Evolutionary conservation across 805 yeast genomes (phyloP).

Genomic region (Hanseniaspora hatyaiensis): DNA sequence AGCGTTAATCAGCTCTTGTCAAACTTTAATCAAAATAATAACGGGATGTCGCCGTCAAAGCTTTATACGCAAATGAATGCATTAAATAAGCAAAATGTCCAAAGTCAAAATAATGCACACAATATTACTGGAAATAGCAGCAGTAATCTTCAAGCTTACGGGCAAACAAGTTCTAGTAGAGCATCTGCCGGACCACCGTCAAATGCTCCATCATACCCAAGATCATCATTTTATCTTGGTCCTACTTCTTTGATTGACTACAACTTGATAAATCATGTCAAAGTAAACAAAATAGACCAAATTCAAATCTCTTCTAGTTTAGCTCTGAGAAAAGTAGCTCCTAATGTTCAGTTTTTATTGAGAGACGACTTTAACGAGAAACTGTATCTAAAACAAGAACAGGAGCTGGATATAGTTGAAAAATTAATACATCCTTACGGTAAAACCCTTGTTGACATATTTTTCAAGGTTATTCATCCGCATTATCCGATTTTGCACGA

Average conservation of each 20-base stretch:
- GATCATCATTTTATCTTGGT: conserved; percentile 82
- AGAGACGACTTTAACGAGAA: conserved; percentile 71
- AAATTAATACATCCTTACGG: conserved; percentile 87
- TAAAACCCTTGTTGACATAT: conserved; percentile 61
- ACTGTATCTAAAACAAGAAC: conserved; percentile 54
- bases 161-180: conserved; percentile 18
- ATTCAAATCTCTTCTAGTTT: conserved; percentile 57
- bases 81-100: background rate
- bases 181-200: conserved; percentile 9
- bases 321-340: conserved; percentile 67
- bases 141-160: background rate
- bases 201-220: conserved; percentile 64
- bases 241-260: conserved; percentile 77
- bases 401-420: conserved; percentile 75
- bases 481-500: conserved; percentile 85
- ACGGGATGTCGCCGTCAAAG: background rate
- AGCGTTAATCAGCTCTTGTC: background rate
- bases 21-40: background rate
- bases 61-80: background rate
- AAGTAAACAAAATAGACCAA: conserved; percentile 63
- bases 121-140: background rate
- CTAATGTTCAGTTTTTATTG: conserved; percentile 60
- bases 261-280: conserved; percentile 51
- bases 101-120: background rate
- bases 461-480: conserved; percentile 79